Percentiles rank a stretch among this genome's conserved stretches.
These are phyloP conservation scores for Ambrosia trifida DNA, from an alignment of 129 eudicot species.

Conservation along the genomic window DNA sequence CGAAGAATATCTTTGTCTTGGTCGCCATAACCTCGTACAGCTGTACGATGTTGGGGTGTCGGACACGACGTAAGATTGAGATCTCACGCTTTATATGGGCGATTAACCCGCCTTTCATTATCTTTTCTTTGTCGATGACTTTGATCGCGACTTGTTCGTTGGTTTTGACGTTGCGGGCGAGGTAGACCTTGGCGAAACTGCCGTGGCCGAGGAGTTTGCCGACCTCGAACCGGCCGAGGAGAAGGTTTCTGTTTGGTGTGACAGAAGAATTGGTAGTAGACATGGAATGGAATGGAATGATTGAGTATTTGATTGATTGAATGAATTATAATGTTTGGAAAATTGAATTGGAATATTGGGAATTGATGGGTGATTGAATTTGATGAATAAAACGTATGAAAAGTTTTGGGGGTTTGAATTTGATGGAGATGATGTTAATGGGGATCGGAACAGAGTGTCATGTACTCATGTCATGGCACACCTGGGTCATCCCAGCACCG, in stretches of 20 bases:
- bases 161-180: conserved; percentile 56
- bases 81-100: conserved; percentile 73
- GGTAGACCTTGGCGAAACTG: conserved; percentile 67
- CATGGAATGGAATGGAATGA: background rate
- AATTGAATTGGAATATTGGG: background rate
- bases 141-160: conserved; percentile 64
- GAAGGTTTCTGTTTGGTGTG: conserved; percentile 44
- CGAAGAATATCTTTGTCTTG: conserved; percentile 55
- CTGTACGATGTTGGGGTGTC: conserved; percentile 73
- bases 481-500: conserved; percentile 8
- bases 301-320: background rate
- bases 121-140: conserved; percentile 70
- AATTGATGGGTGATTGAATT: background rate
- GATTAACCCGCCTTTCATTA: conserved; percentile 57
- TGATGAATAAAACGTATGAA: background rate
- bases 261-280: background rate
- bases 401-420: background rate
- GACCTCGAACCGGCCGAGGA: conserved; percentile 60
- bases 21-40: conserved; percentile 79
- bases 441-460: background rate
- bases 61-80: conserved; percentile 60
- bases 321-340: background rate
- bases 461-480: conserved; percentile 10
- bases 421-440: background rate
- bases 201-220: conserved; percentile 77